Evolutionary conservation across 371 early-diverging fungal species (phyloP).

Genomic region (Mortierella sp.): DNA sequence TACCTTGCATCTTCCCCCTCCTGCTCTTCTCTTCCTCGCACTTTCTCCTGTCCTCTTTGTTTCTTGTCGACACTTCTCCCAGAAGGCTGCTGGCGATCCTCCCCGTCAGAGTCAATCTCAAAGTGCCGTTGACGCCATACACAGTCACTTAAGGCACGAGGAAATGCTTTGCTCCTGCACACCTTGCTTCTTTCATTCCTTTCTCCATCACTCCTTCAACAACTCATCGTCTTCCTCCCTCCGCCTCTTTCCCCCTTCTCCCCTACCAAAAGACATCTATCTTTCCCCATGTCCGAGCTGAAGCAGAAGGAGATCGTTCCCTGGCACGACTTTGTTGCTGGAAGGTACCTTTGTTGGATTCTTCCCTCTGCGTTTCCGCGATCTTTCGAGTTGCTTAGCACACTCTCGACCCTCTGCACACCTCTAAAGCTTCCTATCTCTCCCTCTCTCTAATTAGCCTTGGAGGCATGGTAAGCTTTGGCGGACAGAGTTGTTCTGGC

Average conservation of each 20-base stretch:
- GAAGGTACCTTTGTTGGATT: slow-evolving; percentile 46
- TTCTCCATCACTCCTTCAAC: neutral
- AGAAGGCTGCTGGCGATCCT: no score
- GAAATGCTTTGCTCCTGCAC: no score
- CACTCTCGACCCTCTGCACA: no score
- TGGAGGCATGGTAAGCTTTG: slow-evolving; percentile 22
- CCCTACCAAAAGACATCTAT: neutral
- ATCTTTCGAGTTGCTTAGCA: no score
- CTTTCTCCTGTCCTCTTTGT: no score
- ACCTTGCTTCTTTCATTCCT: no score
- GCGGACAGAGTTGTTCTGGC: neutral
- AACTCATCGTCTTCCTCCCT: neutral
- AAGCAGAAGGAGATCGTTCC: slow-evolving; percentile 46
- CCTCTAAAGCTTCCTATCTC: no score
- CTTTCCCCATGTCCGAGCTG: slow-evolving; percentile 15
- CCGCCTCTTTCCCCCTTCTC: neutral
- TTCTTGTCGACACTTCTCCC: no score
- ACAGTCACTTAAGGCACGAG: no score
- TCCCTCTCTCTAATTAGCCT: slow-evolving; percentile 7
- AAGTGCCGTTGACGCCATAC: slow-evolving; percentile 25
- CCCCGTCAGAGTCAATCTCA: no score
- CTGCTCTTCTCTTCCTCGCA: no score
- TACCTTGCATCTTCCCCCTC: no score
- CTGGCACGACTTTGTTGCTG: slow-evolving; percentile 73
- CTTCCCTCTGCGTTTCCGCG: neutral